These are phyloP conservation scores for Ramaria rubella DNA, from an alignment of 768 basidiomycete species.

Conservation along the genomic window DNA sequence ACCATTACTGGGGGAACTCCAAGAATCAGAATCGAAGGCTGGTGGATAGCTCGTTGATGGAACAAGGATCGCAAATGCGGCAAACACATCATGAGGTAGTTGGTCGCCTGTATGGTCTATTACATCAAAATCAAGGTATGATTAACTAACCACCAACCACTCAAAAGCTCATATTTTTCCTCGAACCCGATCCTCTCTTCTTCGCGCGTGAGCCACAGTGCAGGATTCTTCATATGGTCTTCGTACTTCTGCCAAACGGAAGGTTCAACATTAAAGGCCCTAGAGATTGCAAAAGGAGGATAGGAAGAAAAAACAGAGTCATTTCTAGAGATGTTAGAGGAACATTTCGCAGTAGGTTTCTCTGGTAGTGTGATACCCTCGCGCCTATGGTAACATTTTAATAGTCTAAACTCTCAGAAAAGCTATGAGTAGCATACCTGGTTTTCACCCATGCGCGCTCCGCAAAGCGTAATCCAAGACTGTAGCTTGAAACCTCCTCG, in stretches of 20 bases:
- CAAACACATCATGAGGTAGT: background rate
- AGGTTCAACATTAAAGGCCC: background rate
- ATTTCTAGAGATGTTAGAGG: background rate
- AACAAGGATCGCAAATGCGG: background rate
- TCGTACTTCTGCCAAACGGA: background rate
- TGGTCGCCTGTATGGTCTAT: background rate
- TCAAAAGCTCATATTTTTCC: background rate
- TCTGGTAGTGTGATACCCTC: background rate
- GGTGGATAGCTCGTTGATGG: constrained; percentile 1
- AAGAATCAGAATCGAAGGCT: background rate
- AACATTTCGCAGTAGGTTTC: background rate
- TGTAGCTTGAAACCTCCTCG: background rate
- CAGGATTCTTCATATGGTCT: background rate
- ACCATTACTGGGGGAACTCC: background rate
- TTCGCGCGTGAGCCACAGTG: background rate
- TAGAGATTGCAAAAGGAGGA: background rate
- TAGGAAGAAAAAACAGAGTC: background rate
- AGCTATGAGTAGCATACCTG: background rate
- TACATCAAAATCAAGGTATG: background rate
- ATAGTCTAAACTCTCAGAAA: background rate
- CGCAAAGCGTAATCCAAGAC: background rate
- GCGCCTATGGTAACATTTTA: background rate
- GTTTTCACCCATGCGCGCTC: constrained; percentile 2
- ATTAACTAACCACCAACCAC: background rate
- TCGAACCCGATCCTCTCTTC: constrained; percentile 4